phyloP scores from a whole-genome alignment of 2,329 filamentous ascomycete genomes.

The Zopfia rhizophila region DNA sequence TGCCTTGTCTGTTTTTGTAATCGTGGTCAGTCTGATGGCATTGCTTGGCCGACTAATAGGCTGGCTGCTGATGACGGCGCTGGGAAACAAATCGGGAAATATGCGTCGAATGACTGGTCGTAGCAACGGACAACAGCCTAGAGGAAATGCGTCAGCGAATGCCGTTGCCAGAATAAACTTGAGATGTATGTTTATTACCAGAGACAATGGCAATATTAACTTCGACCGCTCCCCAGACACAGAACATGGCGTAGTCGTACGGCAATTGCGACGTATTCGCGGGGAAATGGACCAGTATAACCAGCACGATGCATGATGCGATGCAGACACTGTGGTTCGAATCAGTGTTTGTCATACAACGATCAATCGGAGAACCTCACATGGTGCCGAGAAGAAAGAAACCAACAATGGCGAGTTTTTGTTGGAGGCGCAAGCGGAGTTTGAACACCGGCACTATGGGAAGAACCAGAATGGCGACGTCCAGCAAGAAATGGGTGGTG shows the following conservation, averaged over 20 bases:
- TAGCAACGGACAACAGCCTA: constrained; percentile 10
- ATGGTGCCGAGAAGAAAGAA: constrained; percentile 14
- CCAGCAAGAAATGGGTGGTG: constrained; percentile 15
- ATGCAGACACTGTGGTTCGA: constrained; percentile 8
- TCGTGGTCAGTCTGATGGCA: constrained; percentile 6
- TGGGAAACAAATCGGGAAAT: constrained; percentile 8
- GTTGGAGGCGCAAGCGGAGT: constrained; percentile 8
- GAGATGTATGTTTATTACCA: constrained; percentile 10
- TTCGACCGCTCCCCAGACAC: constrained; percentile 17
- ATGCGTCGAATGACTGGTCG: constrained; percentile 8
- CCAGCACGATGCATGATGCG: too few species aligned
- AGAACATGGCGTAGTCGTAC: constrained; percentile 18
- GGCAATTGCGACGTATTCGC: constrained; percentile 10
- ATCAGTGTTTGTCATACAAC: not conserved
- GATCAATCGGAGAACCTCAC: constrained; percentile 3
- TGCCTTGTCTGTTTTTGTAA: constrained; percentile 8
- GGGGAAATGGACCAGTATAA: too few species aligned
- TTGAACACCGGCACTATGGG: constrained; percentile 9
- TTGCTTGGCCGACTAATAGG: constrained; percentile 10
- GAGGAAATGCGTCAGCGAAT: constrained; percentile 1
- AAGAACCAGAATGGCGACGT: constrained; percentile 10
- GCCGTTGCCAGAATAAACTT: not conserved
- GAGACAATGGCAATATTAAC: constrained; percentile 11
- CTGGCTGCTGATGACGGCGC: constrained; percentile 6
- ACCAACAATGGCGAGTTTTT: constrained; percentile 13